Evolutionary conservation across 345 rosid genomes (phyloP).

Genomic region (Anastatica hierochuntica): DNA sequence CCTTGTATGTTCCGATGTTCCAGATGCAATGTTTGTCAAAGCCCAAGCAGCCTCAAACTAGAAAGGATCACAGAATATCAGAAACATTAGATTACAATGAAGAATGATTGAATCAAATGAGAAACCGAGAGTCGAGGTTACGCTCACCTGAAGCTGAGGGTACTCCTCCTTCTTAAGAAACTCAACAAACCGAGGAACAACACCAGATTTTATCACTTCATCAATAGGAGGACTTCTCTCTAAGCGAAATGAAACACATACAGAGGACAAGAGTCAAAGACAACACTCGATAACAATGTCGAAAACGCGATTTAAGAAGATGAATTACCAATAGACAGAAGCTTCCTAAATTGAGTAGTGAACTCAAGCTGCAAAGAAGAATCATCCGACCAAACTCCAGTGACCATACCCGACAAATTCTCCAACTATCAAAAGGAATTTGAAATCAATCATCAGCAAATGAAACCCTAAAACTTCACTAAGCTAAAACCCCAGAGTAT

Average conservation of each 20-base stretch:
- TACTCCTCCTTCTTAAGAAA: constrained; percentile 64
- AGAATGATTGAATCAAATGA: background rate
- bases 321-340: constrained; percentile 63
- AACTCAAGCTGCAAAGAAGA: constrained; percentile 56
- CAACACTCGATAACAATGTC: background rate
- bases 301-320: background rate
- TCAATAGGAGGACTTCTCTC: constrained; percentile 85
- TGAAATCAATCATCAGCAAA: too few relatives aligned
- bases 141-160: constrained; percentile 71
- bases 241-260: constrained; percentile 10
- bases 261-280: background rate
- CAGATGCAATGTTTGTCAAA: constrained; percentile 87
- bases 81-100: background rate
- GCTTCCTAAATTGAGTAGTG: constrained; percentile 76
- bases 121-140: background rate
- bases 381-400: constrained; percentile 55
- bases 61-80: background rate
- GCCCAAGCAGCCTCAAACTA: constrained; percentile 98
- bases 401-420: constrained; percentile 62
- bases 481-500: background rate
- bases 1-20: constrained; percentile 79
- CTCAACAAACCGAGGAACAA: constrained; percentile 85
- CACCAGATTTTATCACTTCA: constrained; percentile 69
- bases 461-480: constrained; percentile 11
- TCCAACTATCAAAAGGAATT: constrained; percentile 44